Evolutionary conservation across 176 grass and related monocot species (phyloP), one percentile per base, ranked within the genome.

Genomic region (Aegilops sharonensis): DNA sequence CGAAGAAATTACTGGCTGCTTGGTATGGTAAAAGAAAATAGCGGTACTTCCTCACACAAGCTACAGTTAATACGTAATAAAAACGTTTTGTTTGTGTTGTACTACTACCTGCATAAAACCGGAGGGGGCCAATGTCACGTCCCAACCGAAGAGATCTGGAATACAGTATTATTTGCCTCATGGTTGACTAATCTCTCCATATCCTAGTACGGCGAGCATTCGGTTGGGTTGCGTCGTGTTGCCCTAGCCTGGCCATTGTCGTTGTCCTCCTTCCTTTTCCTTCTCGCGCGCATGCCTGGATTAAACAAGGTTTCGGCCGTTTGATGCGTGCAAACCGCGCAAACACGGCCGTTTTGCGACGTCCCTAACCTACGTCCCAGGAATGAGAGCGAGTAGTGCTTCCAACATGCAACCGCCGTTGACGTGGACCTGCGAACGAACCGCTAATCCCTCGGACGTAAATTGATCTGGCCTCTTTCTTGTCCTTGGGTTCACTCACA

Each of bases 281-380:
- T 39, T 71, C 13, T 72, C 31, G 65, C 65, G 48, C 8, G 18
- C 64, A 5, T 29, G 4, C 2, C 15, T 12, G 3, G n/a, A 54
- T 9, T 36, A 57, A 74, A 2, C 14, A 37, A 45, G 11, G 11
- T 24, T 72, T 43, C 60, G 21, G 69, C 69, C 31, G 83, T 73
- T 24, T 73, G 68, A 31, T 71, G 23, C 77, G 61, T 81, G 69
- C 83, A 21, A 68, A 59, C 39, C n/a, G n/a, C 68, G 17, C 32
- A 43, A 57, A 11, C 48, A 47, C 25, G 82, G 32, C 14, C 77
- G 5, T 15, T 8, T 73, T 54, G 18, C 60, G 54, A 43, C 9
- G 45, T 42, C 36, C 36, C 36, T 39, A 39, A 0, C 36, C 6
- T 39, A 40, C 12, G 40, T 48, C 45, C 45, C 39, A 17, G 8